Evolutionary conservation across 169 alveolate genomes (phyloP).

Genomic region (Cryptosporidium bovis): DNA sequence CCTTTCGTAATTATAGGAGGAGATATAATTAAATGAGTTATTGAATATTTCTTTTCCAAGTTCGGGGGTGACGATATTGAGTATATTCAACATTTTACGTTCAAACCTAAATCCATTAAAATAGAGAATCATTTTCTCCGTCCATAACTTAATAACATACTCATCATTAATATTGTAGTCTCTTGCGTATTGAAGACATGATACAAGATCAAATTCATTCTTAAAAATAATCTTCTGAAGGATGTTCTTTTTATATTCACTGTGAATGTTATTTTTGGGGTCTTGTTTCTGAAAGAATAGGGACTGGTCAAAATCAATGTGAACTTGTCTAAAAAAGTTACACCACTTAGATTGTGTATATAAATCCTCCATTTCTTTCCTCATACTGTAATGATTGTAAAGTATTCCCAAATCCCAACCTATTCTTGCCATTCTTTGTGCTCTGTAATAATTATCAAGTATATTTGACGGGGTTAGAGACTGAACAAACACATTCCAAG

Average conservation of each 20-base stretch:
- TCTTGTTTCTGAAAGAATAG: slow-evolving; percentile 73
- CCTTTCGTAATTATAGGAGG: slow-evolving; percentile 65
- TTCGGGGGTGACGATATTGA: slow-evolving; percentile 26
- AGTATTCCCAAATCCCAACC: slow-evolving; percentile 75
- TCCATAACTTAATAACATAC: slow-evolving; percentile 44
- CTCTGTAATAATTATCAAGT: slow-evolving; percentile 64
- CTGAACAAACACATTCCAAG: slow-evolving; percentile 72
- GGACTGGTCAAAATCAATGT: slow-evolving; percentile 54
- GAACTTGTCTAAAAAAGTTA: slow-evolving; percentile 16
- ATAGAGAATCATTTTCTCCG: slow-evolving; percentile 26
- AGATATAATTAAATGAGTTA: slow-evolving; percentile 15
- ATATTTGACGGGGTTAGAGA: slow-evolving; percentile 66
- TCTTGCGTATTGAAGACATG: slow-evolving; percentile 56
- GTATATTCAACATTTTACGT: slow-evolving; percentile 28
- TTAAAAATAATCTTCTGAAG: slow-evolving; percentile 16
- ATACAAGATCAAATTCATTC: slow-evolving; percentile 23
- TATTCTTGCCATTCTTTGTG: slow-evolving; percentile 73
- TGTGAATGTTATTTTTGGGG: slow-evolving; percentile 9
- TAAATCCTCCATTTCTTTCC: slow-evolving; percentile 71
- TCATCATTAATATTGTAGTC: slow-evolving; percentile 66
- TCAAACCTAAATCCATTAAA: slow-evolving; percentile 13
- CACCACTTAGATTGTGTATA: slow-evolving; percentile 72
- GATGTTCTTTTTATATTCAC: slow-evolving; percentile 36
- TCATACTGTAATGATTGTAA: slow-evolving; percentile 67
- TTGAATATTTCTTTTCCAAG: slow-evolving; percentile 35